Evolutionary conservation across 2,329 filamentous ascomycete genomes (phyloP).

Genomic region (Fusarium protoensiforme): DNA sequence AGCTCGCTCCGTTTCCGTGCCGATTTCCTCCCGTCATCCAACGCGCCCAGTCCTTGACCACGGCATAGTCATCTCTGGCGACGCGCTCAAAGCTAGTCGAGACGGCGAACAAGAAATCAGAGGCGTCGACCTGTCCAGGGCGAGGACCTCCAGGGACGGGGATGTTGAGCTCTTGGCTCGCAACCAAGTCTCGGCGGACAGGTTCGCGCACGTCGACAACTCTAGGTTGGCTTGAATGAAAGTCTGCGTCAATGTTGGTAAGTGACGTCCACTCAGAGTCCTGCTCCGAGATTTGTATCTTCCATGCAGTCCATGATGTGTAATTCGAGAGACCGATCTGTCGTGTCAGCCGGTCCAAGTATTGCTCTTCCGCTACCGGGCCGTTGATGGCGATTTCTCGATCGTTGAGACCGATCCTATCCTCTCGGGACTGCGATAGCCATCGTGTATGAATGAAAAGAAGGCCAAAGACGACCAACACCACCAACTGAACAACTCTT

Average conservation of each 20-base stretch:
- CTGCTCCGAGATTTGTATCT: conserved; percentile 45
- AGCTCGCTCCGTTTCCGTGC: conserved; percentile 55
- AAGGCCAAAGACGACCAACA: conserved; percentile 40
- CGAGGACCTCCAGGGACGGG: conserved; percentile 46
- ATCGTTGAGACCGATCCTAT: conserved; percentile 1
- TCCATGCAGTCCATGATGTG: conserved; percentile 50
- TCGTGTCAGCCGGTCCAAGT: conserved; percentile 43
- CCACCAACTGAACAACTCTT: conserved; percentile 37
- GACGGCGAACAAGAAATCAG: conserved; percentile 56
- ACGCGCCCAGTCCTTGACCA: conserved; percentile 56
- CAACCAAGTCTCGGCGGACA: conserved; percentile 40
- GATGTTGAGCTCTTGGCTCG: conserved; percentile 47
- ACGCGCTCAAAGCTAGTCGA: conserved; percentile 57
- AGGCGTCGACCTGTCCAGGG: conserved; percentile 51
- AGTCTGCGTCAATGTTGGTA: conserved; percentile 46
- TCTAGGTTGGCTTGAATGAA: conserved; percentile 44
- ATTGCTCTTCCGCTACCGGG: conserved; percentile 46
- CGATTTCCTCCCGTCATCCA: conserved; percentile 57
- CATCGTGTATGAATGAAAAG: conserved; percentile 39
- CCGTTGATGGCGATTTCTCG: conserved; percentile 29
- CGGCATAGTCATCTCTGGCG: conserved; percentile 50
- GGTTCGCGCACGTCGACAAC: conserved; percentile 43
- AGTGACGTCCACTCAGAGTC: conserved; percentile 41
- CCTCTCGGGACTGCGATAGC: conserved; percentile 16
- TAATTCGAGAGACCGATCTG: conserved; percentile 45